Conservation (phyloP, 2,329 filamentous ascomycete genomes). For the Pseudomassariella vexata region DNA sequence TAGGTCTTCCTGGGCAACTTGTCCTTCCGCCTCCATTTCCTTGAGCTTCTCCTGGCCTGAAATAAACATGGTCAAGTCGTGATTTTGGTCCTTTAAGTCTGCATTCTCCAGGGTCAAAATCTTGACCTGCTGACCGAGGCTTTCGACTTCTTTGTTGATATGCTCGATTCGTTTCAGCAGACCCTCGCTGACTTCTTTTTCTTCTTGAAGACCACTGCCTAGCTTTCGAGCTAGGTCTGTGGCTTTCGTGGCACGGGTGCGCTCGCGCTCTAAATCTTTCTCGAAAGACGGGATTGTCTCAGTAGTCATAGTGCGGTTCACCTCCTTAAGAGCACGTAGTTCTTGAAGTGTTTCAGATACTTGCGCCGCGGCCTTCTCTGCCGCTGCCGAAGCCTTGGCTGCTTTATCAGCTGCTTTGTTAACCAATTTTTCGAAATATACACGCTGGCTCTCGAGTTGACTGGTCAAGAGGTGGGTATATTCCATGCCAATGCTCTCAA, state of each 20-base stretch:
- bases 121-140: slow-evolving; percentile 50
- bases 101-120: slow-evolving; percentile 56
- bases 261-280: slow-evolving; percentile 63
- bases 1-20: slow-evolving; percentile 62
- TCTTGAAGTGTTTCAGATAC: slow-evolving; percentile 44
- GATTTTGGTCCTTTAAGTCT: slow-evolving; percentile 79
- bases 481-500: slow-evolving; percentile 79
- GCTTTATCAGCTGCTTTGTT: slow-evolving; percentile 88
- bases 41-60: slow-evolving; percentile 75
- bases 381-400: slow-evolving; percentile 61
- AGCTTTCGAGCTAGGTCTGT: slow-evolving; percentile 71
- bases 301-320: slow-evolving; percentile 44
- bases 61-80: slow-evolving; percentile 83
- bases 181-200: slow-evolving; percentile 77
- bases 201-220: slow-evolving; percentile 73
- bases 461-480: slow-evolving; percentile 91
- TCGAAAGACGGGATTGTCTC: slow-evolving; percentile 65
- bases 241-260: slow-evolving; percentile 63
- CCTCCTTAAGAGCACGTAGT: slow-evolving; percentile 44
- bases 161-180: slow-evolving; percentile 78
- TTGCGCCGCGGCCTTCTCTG: slow-evolving; percentile 52
- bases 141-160: slow-evolving; percentile 57
- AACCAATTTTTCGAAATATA: slow-evolving; percentile 91
- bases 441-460: slow-evolving; percentile 85
- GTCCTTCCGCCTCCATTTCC: slow-evolving; percentile 57